A percentile compares a stretch with the other conserved stretches of the same genome.
Evolutionary conservation across 305 asterid genomes (phyloP).

Genomic region (Solanum hybrid): DNA sequence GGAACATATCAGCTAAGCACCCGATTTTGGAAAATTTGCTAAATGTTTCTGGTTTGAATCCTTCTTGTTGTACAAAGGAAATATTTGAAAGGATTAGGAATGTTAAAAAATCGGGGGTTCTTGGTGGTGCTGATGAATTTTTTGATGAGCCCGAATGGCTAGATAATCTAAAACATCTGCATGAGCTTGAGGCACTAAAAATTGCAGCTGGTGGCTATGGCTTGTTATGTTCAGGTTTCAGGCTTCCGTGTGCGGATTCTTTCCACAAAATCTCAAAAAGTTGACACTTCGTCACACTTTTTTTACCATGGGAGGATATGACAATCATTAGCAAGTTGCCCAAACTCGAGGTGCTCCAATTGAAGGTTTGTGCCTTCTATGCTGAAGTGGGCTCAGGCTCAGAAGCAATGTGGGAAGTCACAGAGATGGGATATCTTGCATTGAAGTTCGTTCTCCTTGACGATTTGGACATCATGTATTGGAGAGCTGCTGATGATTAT

Average conservation of each 20-base stretch:
- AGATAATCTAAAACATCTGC: not conserved
- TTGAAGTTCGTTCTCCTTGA: not conserved
- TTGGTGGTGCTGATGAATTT: accelerated
- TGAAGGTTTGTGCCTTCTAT: not conserved
- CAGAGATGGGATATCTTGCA: not conserved
- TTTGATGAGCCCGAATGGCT: not conserved
- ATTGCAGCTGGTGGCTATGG: not conserved
- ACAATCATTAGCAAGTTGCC: not conserved
- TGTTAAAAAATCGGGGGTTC: not conserved
- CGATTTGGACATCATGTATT: not conserved
- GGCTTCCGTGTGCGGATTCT: not conserved
- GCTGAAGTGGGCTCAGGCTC: not conserved
- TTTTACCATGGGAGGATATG: not conserved
- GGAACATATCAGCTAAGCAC: not conserved
- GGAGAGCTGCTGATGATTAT: not conserved
- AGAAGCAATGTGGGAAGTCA: not conserved
- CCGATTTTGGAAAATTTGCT: not conserved
- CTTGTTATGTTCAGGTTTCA: not conserved
- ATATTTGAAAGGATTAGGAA: not conserved
- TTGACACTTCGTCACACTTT: not conserved
- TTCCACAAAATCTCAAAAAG: not conserved
- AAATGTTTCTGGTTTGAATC: not conserved
- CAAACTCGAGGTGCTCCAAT: not conserved
- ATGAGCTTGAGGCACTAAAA: not conserved
- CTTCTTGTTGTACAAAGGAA: not conserved